phyloP scores from a whole-genome alignment of 1,139 yeast species.

The Geotrichum restrictum region DNA sequence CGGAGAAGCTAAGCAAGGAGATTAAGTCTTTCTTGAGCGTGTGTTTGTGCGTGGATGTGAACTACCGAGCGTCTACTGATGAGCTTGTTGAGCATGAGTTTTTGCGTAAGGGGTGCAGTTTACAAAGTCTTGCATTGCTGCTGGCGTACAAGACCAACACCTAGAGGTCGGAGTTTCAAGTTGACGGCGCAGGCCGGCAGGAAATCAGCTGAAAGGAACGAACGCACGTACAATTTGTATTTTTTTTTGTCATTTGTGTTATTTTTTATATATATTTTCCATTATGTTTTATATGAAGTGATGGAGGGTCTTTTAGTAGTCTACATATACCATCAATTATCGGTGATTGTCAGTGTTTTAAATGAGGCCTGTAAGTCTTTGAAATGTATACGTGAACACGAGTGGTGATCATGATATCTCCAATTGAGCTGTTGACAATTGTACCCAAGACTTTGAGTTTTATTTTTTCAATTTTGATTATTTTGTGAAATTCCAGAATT shows the following conservation, averaged over 20 bases:
- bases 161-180: not conserved
- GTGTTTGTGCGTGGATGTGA: slow-evolving; percentile 92
- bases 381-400: no score
- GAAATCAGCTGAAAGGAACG: no score
- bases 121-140: slow-evolving; percentile 63
- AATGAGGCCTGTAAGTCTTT: no score
- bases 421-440: no score
- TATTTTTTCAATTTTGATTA: no score
- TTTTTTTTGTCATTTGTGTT: not conserved
- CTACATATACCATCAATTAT: no score
- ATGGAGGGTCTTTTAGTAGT: no score
- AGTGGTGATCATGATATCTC: no score
- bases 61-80: slow-evolving; percentile 84
- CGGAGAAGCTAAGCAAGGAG: slow-evolving; percentile 71
- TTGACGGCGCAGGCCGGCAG: no score
- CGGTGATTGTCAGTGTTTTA: no score
- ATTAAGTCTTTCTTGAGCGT: slow-evolving; percentile 85
- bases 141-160: slow-evolving; percentile 62
- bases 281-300: not conserved
- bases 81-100: slow-evolving; percentile 81
- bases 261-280: not conserved
- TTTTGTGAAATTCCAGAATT: no score
- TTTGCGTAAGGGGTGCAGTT: slow-evolving; percentile 66
- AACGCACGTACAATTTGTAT: not conserved
- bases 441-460: no score